Conservation (phyloP, 192 early-diverging fungal species). For the Martensiomyces pterosporus region DNA sequence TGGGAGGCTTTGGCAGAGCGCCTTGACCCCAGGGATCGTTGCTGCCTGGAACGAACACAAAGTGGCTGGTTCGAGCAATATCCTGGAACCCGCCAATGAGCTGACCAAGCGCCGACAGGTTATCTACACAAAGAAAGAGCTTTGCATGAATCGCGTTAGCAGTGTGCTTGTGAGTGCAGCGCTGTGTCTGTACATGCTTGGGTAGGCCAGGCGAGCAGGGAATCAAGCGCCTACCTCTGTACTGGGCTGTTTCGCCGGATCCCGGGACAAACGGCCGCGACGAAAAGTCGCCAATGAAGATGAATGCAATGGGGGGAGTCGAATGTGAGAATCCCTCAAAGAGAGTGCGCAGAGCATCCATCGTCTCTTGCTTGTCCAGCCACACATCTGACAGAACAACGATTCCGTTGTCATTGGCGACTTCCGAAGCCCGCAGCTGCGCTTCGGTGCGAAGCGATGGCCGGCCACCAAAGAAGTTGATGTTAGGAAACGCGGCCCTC, state of each 20-base stretch:
- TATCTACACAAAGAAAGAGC: too few species aligned
- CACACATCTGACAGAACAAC: constrained; percentile 82
- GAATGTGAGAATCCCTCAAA: constrained; percentile 70
- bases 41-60: constrained; percentile 87
- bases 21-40: constrained; percentile 77
- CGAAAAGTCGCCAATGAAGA: constrained; percentile 84
- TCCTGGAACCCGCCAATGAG: constrained; percentile 33
- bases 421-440: constrained; percentile 53
- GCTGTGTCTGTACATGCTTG: too few species aligned
- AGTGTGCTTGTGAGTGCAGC: too few species aligned
- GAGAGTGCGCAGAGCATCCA: constrained; percentile 66
- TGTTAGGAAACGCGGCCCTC: constrained; percentile 22
- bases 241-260: constrained; percentile 57
- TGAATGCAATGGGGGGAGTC: constrained; percentile 73
- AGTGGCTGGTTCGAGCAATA: constrained; percentile 52
- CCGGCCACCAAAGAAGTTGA: constrained; percentile 47
- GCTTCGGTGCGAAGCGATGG: constrained; percentile 23
- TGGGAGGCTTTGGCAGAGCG: constrained; percentile 67
- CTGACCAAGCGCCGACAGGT: constrained; percentile 37
- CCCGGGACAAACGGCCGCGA: constrained; percentile 67
- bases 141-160: too few species aligned
- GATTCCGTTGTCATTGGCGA: constrained; percentile 60
- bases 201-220: too few species aligned
- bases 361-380: constrained; percentile 77
- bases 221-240: too few species aligned